Conservation (phyloP, 202 grass and related monocot species). For the Panicum virgatum region DNA sequence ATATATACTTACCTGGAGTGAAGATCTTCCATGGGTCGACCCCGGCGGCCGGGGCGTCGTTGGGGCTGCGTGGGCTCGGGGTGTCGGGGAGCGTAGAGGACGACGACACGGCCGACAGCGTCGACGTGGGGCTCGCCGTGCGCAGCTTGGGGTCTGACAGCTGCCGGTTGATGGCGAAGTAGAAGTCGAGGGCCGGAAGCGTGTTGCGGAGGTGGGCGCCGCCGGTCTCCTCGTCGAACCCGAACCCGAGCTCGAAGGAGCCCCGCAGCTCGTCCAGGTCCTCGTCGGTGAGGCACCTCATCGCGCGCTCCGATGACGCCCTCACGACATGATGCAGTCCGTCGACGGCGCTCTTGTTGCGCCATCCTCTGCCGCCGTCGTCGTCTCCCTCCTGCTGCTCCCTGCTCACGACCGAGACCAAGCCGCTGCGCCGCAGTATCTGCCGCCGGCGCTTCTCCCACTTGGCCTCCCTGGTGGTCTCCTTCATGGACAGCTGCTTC, state of each 20-base stretch:
- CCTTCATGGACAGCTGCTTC: conserved; percentile 63
- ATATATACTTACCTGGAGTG: conserved; percentile 27
- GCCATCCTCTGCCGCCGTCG: neutral
- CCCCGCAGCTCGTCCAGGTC: conserved; percentile 60
- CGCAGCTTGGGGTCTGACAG: conserved; percentile 49
- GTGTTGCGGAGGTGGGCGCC: conserved; percentile 46
- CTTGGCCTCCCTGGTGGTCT: conserved; percentile 54
- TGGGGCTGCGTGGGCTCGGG: conserved; percentile 41
- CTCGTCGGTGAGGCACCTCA: conserved; percentile 44
- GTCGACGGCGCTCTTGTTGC: neutral
- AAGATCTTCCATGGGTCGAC: conserved; percentile 52
- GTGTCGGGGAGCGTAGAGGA: conserved; percentile 37
- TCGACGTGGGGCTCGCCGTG: conserved; percentile 37
- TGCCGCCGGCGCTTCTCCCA: conserved; percentile 52
- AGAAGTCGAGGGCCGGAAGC: conserved; percentile 60
- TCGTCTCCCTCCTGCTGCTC: neutral
- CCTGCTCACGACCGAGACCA: neutral
- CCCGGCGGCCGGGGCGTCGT: neutral
- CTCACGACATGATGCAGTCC: neutral
- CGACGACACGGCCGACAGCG: conserved; percentile 36
- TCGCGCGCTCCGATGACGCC: conserved; percentile 5
- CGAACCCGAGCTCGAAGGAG: conserved; percentile 58
- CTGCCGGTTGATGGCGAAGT: conserved; percentile 63
- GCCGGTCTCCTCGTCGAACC: conserved; percentile 57
- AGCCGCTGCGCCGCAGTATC: conserved; percentile 22